A percentile compares a stretch with the other conserved stretches of the same genome.
Conservation (phyloP, 1,284 basidiomycete species). For the Apiotrichum montevideense region DNA sequence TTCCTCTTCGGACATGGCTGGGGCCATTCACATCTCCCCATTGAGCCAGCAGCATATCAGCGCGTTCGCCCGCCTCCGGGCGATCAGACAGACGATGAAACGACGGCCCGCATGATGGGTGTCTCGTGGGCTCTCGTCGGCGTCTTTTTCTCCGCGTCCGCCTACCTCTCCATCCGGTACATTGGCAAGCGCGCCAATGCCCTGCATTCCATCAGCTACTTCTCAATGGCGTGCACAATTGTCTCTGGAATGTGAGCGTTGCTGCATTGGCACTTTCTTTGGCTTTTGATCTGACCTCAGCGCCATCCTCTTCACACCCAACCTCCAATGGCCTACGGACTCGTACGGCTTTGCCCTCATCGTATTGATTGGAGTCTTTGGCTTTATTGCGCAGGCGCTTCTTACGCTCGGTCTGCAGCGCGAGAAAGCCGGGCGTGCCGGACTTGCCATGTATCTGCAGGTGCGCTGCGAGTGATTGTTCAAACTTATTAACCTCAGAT, state of each 20-base stretch:
- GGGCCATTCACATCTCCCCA: conserved; percentile 39
- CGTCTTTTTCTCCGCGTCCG: conserved; percentile 33
- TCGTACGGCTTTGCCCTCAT: conserved; percentile 23
- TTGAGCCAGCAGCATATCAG: conserved; percentile 59
- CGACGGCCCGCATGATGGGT: conserved; percentile 21
- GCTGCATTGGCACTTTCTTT: conserved; percentile 16
- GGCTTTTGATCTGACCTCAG: conserved; percentile 2
- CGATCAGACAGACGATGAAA: conserved; percentile 6
- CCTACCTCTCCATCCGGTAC: conserved; percentile 58
- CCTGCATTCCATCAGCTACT: conserved; percentile 64
- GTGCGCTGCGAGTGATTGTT: conserved; percentile 16
- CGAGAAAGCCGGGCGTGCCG: conserved; percentile 46
- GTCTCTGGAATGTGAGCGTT: conserved; percentile 50
- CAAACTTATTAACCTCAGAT: conserved; percentile 18
- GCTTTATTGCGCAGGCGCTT: conserved; percentile 56
- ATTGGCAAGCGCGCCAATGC: conserved; percentile 69
- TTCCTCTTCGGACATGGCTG: conserved; percentile 50
- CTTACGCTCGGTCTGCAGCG: conserved; percentile 45
- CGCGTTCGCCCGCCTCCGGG: conserved; percentile 29
- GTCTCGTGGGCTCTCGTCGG: conserved; percentile 37
- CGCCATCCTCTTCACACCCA: conserved; percentile 16
- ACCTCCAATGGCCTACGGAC: conserved; percentile 12
- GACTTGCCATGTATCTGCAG: conserved; percentile 45
- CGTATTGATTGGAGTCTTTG: conserved; percentile 52
- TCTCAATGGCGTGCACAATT: conserved; percentile 59